These are phyloP conservation scores for Buxus sempervirens DNA, from an alignment of 164 flowering plant species.

Conservation along the genomic window DNA sequence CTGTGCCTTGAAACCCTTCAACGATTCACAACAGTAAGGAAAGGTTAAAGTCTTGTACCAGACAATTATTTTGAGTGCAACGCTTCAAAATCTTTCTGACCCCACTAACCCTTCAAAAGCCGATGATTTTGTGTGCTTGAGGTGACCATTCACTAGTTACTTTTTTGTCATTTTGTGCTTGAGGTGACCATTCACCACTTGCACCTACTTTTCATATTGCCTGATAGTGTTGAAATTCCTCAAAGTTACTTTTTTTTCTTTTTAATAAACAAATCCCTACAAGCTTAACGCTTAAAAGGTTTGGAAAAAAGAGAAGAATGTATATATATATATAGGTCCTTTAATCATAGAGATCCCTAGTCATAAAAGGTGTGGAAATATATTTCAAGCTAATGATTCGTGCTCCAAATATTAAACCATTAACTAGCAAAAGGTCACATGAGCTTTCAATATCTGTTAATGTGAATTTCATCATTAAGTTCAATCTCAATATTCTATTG, in stretches of 20 bases:
- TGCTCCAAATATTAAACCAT: neutral
- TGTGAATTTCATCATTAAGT: no score
- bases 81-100: no score
- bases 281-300: neutral
- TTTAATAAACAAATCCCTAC: neutral
- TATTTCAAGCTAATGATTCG: constrained; percentile 8
- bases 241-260: neutral
- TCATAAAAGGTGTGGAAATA: constrained; percentile 2
- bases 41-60: constrained; percentile 14
- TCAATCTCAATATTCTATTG: neutral
- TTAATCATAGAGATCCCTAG: neutral
- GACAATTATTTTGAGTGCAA: constrained; percentile 38
- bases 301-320: constrained; percentile 1
- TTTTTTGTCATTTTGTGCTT: no score
- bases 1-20: constrained; percentile 20
- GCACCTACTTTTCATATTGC: neutral
- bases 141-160: no score
- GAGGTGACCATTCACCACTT: no score
- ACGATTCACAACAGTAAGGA: constrained; percentile 10
- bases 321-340: neutral
- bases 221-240: constrained; percentile 14
- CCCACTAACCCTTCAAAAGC: no score
- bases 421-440: no score
- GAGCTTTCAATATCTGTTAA: no score
- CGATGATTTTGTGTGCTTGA: no score